Evolutionary conservation across 169 alveolate genomes (phyloP), one percentile per base, ranked within the genome.

Genomic region (Babesia gibsoni): DNA sequence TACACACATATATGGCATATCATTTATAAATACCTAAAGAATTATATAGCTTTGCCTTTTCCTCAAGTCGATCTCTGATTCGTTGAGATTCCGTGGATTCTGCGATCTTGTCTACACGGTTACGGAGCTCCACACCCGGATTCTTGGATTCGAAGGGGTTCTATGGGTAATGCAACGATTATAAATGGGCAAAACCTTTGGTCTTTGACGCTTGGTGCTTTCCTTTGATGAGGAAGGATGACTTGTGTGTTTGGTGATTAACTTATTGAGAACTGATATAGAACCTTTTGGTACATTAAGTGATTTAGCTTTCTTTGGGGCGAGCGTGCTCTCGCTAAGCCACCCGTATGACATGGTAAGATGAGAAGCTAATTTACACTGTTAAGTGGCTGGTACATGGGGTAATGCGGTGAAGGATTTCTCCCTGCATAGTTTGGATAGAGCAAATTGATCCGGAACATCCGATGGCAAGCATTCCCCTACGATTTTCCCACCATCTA

Each of bases 291-390:
- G 83, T 8, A 68, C 83, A 14, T 59, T 29, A 10, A 79, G 30
- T 25, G 57, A 43, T 18, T 64, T 68, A 2, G 83, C 79, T 35
- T 79, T 79, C 33, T 54, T 53, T 9, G 83, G 83, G 10, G 77
- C 83, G n/a, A 79, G 42, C 9, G 83, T 79, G 42, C 83, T 79
- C 83, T 79, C 88, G 33, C 79, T 68, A 9, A 79, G 79, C 88
- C 88, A 79, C 32, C 88, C 88, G 67, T 79, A 79, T 18, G 82
- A 66, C 88, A 79, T 79, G 25, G 35, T 37, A 16, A 25, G 27
- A 14, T 49, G 14, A 5, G 2, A 33, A 23, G 30, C 27, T 59
- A 2, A 22, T 46, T 9, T 46, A 7, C 5, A 46, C 8, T 46
- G 54, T n/a, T 7, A 16, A 27, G 22, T 36, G 36, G 49, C 12